These are phyloP conservation scores for Raddia distichophylla DNA, from an alignment of 176 grass and related monocot species.

Conservation along the genomic window DNA sequence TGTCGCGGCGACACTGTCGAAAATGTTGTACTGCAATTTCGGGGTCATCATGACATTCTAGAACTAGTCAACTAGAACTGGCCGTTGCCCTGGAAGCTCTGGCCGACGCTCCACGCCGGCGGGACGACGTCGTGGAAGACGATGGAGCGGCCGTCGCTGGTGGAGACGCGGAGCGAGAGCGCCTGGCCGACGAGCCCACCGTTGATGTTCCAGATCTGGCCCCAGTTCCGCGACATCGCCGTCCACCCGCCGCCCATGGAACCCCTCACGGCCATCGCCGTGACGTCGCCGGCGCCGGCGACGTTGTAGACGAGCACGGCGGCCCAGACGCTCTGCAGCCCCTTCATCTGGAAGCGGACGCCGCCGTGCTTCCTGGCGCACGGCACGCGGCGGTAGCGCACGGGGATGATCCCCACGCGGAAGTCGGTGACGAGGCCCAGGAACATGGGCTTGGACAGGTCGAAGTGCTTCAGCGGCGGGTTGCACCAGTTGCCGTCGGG, in stretches of 20 bases:
- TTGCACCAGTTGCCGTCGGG: conserved; percentile 58
- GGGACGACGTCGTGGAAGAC: conserved; percentile 16
- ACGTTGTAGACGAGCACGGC: neutral
- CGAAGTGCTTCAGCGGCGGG: conserved; percentile 57
- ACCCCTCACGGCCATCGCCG: neutral
- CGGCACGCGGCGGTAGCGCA: conserved; percentile 56
- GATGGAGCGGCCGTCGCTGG: conserved; percentile 4
- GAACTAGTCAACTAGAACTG: conserved; percentile 19
- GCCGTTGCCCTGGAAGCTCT: conserved; percentile 39
- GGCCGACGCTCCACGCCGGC: conserved; percentile 31
- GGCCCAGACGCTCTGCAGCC: neutral
- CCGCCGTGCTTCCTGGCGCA: neutral
- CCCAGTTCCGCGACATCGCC: no score
- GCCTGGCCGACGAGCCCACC: neutral
- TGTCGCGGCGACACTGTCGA: no score
- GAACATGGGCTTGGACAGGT: conserved; percentile 58
- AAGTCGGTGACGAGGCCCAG: conserved; percentile 25
- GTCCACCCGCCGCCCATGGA: neutral
- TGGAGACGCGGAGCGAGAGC: conserved; percentile 27
- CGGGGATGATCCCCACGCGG: conserved; percentile 60
- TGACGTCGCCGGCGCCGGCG: conserved; percentile 45
- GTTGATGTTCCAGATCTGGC: neutral
- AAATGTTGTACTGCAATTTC: no score
- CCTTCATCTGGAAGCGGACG: conserved; percentile 4
- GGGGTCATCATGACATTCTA: no score